phyloP scores from a whole-genome alignment of 2,329 filamentous ascomycete species.

The Penicillium rolfsii region DNA sequence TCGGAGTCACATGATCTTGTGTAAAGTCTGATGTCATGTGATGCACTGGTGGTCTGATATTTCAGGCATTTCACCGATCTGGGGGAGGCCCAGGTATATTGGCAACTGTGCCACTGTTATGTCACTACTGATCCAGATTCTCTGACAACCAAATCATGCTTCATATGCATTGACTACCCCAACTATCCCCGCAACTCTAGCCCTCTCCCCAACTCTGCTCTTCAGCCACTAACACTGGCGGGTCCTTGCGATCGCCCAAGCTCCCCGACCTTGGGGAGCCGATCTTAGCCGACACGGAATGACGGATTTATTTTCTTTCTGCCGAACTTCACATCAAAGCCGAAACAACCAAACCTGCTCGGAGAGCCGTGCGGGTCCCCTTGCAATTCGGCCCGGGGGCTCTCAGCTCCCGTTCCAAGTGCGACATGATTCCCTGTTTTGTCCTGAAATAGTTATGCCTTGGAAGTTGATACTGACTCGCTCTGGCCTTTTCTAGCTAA shows the following conservation, averaged over 20 bases:
- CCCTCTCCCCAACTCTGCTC: background rate
- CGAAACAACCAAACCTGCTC: background rate
- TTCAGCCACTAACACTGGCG: background rate
- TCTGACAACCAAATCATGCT: background rate
- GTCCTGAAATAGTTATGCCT: background rate
- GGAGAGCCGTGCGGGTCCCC: conserved; percentile 11
- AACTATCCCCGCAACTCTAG: background rate
- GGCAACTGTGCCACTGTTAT: background rate
- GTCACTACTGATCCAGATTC: background rate
- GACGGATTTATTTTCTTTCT: conserved; percentile 1
- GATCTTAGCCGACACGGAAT: background rate
- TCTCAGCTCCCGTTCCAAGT: background rate
- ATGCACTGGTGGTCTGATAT: background rate
- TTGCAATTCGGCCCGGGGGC: conserved; percentile 3
- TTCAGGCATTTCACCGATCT: background rate
- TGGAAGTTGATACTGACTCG: background rate
- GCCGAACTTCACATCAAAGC: background rate
- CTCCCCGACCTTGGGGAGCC: background rate
- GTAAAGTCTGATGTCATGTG: conserved; percentile 14
- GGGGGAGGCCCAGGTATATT: background rate
- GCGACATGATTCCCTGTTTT: background rate
- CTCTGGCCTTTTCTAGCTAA: background rate
- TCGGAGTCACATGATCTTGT: conserved; percentile 9
- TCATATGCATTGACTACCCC: background rate
- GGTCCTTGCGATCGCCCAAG: conserved; percentile 6